These are phyloP conservation scores for Phytophthora crassamura DNA, from an alignment of 352 stramenopile species.

Conservation along the genomic window DNA sequence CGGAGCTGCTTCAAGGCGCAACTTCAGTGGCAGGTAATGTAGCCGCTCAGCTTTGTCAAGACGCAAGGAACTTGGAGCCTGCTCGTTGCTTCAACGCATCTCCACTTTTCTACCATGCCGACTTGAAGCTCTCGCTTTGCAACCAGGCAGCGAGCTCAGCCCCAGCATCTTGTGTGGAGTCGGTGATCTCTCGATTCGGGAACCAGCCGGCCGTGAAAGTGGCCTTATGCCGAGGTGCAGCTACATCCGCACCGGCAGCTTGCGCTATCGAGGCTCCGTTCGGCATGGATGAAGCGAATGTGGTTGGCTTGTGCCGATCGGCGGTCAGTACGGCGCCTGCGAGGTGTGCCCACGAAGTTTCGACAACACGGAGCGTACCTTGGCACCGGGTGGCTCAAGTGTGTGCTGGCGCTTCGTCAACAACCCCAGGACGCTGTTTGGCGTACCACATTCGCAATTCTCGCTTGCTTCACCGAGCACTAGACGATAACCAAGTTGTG, in stretches of 20 bases:
- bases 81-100: conserved; percentile 46
- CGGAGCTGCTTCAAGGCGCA: conserved; percentile 20
- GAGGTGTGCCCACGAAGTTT: conserved; percentile 44
- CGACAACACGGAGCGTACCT: conserved; percentile 35
- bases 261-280: conserved; percentile 53
- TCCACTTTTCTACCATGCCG: conserved; percentile 42
- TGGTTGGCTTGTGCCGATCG: conserved; percentile 48
- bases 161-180: conserved; percentile 44
- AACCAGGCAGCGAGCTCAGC: conserved; percentile 38
- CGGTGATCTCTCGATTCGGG: conserved; percentile 27
- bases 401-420: conserved; percentile 40
- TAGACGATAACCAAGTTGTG: conserved; percentile 31
- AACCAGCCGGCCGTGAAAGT: conserved; percentile 23
- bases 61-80: conserved; percentile 35
- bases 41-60: conserved; percentile 32
- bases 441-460: conserved; percentile 37
- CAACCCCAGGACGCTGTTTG: conserved; percentile 55
- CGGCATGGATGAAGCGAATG: conserved; percentile 41
- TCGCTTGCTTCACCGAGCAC: conserved; percentile 15
- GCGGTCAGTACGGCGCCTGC: conserved; percentile 41
- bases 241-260: conserved; percentile 29
- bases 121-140: conserved; percentile 51
- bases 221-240: conserved; percentile 43
- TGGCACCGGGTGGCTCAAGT: conserved; percentile 41
- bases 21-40: conserved; percentile 3